Base-by-base conservation (phyloP, 345 rosid species). In the Corchorus capsularis region DNA sequence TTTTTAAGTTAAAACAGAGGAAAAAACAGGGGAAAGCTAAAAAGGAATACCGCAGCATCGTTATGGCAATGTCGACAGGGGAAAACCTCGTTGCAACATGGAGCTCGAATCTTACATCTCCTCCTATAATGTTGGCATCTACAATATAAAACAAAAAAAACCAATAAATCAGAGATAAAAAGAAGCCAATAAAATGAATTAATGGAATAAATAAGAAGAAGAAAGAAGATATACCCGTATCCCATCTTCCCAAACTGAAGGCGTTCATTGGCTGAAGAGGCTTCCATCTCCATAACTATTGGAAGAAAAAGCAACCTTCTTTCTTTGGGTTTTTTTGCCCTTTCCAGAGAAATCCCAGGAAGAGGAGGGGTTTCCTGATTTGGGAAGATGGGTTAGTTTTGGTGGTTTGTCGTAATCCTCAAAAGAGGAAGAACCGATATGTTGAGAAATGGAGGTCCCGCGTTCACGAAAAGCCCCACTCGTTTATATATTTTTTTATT, bases 31-130 rank as follows among this genome's bases (percentile, higher is more conserved):
- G 49, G 27, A 65, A 78, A 50, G 6, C 6, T 3, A 34, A 20
- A 22, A 4, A 53, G 41, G 27, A 41, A 76, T 89, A 95, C 99
- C 81, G 87, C 79, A 52, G 86, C 88, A 84, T 93, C 98, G 75
- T 93, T 92, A 84, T 95, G 99, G 81, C 99, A 95, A 87, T 93
- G 99, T 66, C 98, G 96, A 83, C 98, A 95, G 71, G 82, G 64
- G 77, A 86, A 95, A 79, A 93, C 87, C 90, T 93, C 98, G 80
- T 93, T 92, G 88, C 99, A 95, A 65, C 98, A 95, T 5, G 97
- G 94, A 78, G 98, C 92, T 82, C 99, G 84, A 89, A 95, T 92
- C 88, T 32, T 78, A 82, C 99, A 95, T 79, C 99, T 92, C 82
- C 99, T 89, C 87, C 89, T 86, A 80, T 95, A 95, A 86, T 95